Conservation (phyloP, 2,329 filamentous ascomycete genomes). For the Parascedosporium putredinis region DNA sequence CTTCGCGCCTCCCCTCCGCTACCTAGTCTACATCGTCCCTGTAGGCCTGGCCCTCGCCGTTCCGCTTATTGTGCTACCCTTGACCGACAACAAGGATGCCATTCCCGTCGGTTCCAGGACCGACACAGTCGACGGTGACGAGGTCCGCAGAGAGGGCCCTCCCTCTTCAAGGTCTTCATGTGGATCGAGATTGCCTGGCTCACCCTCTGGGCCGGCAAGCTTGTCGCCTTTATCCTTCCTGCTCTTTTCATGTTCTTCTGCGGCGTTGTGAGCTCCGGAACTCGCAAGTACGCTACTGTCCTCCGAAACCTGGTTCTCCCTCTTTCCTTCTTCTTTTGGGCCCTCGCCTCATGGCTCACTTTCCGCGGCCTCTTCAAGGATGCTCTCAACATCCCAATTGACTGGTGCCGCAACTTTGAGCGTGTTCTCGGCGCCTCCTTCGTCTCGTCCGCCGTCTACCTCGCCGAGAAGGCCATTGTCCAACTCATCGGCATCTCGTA, state of each 20-base stretch:
- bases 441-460: conserved; percentile 58
- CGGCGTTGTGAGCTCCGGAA: conserved; percentile 59
- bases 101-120: conserved; percentile 24
- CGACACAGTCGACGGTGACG: conserved; percentile 13
- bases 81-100: conserved; percentile 29
- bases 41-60: conserved; percentile 50
- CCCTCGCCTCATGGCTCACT: conserved; percentile 49
- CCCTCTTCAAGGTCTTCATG: conserved; percentile 51
- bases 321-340: conserved; percentile 60
- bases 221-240: conserved; percentile 51
- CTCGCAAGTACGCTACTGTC: conserved; percentile 59
- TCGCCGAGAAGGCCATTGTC: conserved; percentile 68
- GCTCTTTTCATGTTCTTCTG: conserved; percentile 57
- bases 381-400: conserved; percentile 21
- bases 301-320: conserved; percentile 54
- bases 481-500: conserved; percentile 80
- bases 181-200: conserved; percentile 63
- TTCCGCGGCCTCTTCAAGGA: conserved; percentile 45
- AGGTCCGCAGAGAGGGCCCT: conserved; percentile 24
- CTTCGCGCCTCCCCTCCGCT: conserved; percentile 54
- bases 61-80: conserved; percentile 46
- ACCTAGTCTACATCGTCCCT: conserved; percentile 58
- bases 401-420: conserved; percentile 49
- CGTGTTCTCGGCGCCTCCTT: conserved; percentile 58
- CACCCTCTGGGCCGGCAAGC: conserved; percentile 56